Percentiles rank a stretch among this genome's conserved stretches.
Evolutionary conservation across 192 early-diverging fungal species (phyloP).

Genomic region (Podochytrium sp.): DNA sequence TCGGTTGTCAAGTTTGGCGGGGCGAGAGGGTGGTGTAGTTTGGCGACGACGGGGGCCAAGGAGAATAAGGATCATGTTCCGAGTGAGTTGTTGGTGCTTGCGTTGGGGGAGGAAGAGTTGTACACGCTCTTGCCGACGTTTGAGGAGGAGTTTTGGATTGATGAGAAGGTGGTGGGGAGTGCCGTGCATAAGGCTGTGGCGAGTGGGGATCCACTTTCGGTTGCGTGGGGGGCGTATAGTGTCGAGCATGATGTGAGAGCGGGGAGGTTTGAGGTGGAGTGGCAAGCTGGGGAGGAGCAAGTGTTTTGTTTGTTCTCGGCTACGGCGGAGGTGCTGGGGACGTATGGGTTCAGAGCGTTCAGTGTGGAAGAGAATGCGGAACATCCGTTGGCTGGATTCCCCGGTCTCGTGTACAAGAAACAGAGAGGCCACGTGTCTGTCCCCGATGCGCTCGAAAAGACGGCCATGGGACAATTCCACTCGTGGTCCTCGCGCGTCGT

Average conservation of each 20-base stretch:
- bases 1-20: constrained; percentile 45
- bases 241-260: constrained; percentile 11
- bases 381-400: constrained; percentile 16
- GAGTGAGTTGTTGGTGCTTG: constrained; percentile 34
- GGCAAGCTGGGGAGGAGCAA: neutral
- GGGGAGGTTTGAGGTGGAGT: constrained; percentile 13
- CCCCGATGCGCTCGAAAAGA: neutral
- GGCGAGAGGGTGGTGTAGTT: constrained; percentile 32
- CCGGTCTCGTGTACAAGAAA: constrained; percentile 14
- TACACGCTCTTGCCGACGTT: constrained; percentile 57
- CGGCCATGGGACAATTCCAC: neutral
- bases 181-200: neutral
- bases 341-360: constrained; percentile 8
- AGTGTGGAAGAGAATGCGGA: neutral
- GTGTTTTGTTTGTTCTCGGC: constrained; percentile 8
- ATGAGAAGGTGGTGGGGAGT: neutral
- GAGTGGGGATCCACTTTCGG: constrained; percentile 17
- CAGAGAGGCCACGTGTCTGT: neutral
- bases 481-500: neutral
- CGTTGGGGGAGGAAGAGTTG: constrained; percentile 35
- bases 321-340: neutral
- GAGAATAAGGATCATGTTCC: neutral
- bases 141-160: constrained; percentile 47
- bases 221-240: constrained; percentile 40
- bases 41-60: constrained; percentile 6